These are phyloP conservation scores for Chaetomium tenue DNA, from an alignment of 495 filamentous ascomycete species.

Conservation along the genomic window DNA sequence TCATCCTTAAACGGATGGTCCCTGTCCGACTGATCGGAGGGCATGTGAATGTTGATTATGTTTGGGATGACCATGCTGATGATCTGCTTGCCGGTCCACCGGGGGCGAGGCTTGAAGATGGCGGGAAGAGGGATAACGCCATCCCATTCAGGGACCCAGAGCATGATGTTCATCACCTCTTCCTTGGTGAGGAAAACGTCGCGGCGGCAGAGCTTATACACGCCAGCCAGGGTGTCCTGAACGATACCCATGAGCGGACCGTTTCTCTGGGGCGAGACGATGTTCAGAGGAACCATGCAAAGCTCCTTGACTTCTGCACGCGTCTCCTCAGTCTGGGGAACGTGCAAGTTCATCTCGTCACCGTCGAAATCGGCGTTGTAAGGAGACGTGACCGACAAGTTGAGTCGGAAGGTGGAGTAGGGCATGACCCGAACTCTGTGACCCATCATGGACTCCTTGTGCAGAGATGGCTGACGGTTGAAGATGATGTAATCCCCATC, in stretches of 20 bases:
- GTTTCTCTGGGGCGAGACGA: conserved; percentile 97
- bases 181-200: conserved; percentile 89
- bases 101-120: conserved; percentile 83
- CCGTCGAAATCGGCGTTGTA: conserved; percentile 99
- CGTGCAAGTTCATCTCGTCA: conserved; percentile 98
- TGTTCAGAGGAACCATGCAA: conserved; percentile 94
- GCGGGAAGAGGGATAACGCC: conserved; percentile 87
- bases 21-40: conserved; percentile 48
- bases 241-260: conserved; percentile 99
- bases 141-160: conserved; percentile 98
- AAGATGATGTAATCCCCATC: conserved; percentile 98
- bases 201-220: conserved; percentile 92
- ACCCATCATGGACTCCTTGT: conserved; percentile 99
- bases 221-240: conserved; percentile 92
- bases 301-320: conserved; percentile 87
- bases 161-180: conserved; percentile 88
- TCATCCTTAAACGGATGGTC: conserved; percentile 70
- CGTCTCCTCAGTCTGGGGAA: conserved; percentile 96
- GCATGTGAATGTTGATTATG: conserved; percentile 75
- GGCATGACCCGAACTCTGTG: conserved; percentile 97
- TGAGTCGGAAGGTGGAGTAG: conserved; percentile 95
- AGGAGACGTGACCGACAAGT: conserved; percentile 93
- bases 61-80: conserved; percentile 87
- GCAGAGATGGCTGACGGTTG: conserved; percentile 96
- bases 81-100: conserved; percentile 99